Base-by-base conservation (phyloP, 1,139 yeast species). In the Yamadazyma oceani region DNA sequence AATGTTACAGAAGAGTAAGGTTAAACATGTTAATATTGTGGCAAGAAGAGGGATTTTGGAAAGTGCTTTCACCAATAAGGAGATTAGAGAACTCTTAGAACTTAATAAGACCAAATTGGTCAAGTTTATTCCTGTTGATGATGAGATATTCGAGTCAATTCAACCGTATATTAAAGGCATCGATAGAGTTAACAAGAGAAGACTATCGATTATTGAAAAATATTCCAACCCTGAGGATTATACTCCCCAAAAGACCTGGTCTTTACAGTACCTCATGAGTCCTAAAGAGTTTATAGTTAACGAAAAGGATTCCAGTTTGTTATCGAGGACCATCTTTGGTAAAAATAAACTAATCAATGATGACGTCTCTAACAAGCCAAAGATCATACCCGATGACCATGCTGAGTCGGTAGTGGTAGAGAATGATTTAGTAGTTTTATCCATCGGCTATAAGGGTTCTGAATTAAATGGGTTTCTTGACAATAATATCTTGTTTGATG, bases 61-160 rank as follows among this genome's bases (percentile, higher is more conserved):
- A 50, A 83, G 95, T 31, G 95, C 96, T 13, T 92, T 90, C 58
- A 85, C 97, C 2, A 90, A 88, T 50, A 92, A 89, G 56, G 99
- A 92, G 59, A 71, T 92, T 14, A 73, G 97, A 49, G 98, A 92
- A 54, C 66, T 92, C 31, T 66, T 90, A 50, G 84, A 81, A 42
- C 66, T 89, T 41, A 54, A 64, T 11, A 73, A 69, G 30, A 65
- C 74, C 3, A 69, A 69, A 26, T 81, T 80, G 1, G 72, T 78
- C 3, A 58, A 56, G 28, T 85, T 89, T 53, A 53, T 58, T 2
- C 85, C 88, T 2, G 60, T 82, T 17, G 73, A 70, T 0, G 60
- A 64, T 4, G 66, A 65, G 13, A 55, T 74, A 17, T 57, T 81
- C 31, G 68, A 62, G 2, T 62, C 62, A 1, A 56, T 73, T 21